Evolutionary conservation across 2,329 filamentous ascomycete species (phyloP), one percentile per base, ranked within the genome.

Genomic region (Colletotrichum eleusines): DNA sequence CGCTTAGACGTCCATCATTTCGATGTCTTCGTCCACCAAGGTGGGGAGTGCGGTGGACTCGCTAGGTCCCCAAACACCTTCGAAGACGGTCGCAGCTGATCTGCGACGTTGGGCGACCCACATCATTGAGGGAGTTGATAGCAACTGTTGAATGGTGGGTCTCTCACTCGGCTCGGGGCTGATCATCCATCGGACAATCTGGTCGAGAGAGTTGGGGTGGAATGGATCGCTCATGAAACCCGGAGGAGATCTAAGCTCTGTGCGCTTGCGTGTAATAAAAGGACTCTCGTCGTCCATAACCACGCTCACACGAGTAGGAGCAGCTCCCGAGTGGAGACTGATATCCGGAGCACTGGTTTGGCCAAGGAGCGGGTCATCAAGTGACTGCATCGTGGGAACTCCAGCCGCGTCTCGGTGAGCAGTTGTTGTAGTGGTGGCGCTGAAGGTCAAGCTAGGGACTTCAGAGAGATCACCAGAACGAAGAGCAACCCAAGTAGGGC

Each of bases 61-160:
- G n/a, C 84, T 91, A 40, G 95, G 95, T 5, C 96, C 96, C 92
- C 95, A 99, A 79, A 94, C 96, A 73, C 96, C 96, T 82, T 99
- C 96, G 76, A 93, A 99, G 63, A 99, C 91, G 0, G 94, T 98
- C n/a, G 96, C 96, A 54, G 94, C 93, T 14, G 94, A 93, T 66
- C 92, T 90, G 66, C 94, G 90, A 73, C 94, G 90, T 61, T 85
- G 83, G 65, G 90, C 88, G 40, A 97, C 92, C 93, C 96, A 99
- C 72, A 87, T 88, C 63, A 97, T 87, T 31, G 94, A 94, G 59
- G 91, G 89, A 1, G 91, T 88, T 55, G 88, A 83, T 57, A 97
- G 87, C 14, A 99, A 83, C 73, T 97, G 88, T 63, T 92, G 87
- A 31, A 94, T 88, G 1, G 87, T 88, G 5, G 95, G 96, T 63